phyloP scores from a whole-genome alignment of 2,329 filamentous ascomycete genomes.

The Diaporthe amygdali region DNA sequence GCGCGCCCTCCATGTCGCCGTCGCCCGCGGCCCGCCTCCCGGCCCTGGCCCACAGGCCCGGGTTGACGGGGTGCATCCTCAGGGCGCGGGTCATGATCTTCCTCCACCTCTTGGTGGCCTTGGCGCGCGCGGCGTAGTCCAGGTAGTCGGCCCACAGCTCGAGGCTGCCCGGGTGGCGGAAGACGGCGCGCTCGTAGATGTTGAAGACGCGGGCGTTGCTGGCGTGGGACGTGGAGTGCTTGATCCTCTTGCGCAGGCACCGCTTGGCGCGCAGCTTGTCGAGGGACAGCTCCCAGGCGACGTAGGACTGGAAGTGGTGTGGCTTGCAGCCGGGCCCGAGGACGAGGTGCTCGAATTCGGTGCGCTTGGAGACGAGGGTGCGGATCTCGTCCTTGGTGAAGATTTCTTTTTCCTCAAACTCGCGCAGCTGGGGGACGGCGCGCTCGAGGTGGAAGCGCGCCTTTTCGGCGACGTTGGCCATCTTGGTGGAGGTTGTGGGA shows the following conservation, averaged over 20 bases:
- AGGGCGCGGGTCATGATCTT: slow-evolving; percentile 71
- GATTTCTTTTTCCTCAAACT: slow-evolving; percentile 90
- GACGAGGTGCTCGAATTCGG: slow-evolving; percentile 90
- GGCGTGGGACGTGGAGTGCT: slow-evolving; percentile 68
- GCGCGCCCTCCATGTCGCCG: slow-evolving; percentile 85
- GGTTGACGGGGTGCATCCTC: slow-evolving; percentile 83
- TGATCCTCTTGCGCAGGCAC: slow-evolving; percentile 80
- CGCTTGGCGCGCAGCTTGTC: slow-evolving; percentile 83
- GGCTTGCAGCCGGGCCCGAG: slow-evolving; percentile 80
- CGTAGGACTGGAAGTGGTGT: slow-evolving; percentile 83
- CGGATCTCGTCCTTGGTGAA: slow-evolving; percentile 92
- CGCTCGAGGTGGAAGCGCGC: slow-evolving; percentile 95
- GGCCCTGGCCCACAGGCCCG: slow-evolving; percentile 86
- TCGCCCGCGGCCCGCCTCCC: slow-evolving; percentile 78
- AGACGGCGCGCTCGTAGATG: slow-evolving; percentile 85
- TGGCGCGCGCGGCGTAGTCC: slow-evolving; percentile 74
- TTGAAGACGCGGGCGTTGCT: slow-evolving; percentile 86
- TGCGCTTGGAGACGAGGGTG: slow-evolving; percentile 86
- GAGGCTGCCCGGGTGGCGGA: slow-evolving; percentile 81
- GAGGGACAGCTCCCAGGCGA: slow-evolving; percentile 71
- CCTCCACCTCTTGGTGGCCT: slow-evolving; percentile 70
- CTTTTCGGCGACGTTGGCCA: slow-evolving; percentile 90
- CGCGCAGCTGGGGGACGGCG: slow-evolving; percentile 87
- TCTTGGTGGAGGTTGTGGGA: slow-evolving; percentile 41
- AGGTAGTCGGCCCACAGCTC: slow-evolving; percentile 91